A percentile compares a stretch with the other conserved stretches of the same genome.
Conservation (phyloP, 2,329 filamentous ascomycete genomes). For the Claviceps digitariae region DNA sequence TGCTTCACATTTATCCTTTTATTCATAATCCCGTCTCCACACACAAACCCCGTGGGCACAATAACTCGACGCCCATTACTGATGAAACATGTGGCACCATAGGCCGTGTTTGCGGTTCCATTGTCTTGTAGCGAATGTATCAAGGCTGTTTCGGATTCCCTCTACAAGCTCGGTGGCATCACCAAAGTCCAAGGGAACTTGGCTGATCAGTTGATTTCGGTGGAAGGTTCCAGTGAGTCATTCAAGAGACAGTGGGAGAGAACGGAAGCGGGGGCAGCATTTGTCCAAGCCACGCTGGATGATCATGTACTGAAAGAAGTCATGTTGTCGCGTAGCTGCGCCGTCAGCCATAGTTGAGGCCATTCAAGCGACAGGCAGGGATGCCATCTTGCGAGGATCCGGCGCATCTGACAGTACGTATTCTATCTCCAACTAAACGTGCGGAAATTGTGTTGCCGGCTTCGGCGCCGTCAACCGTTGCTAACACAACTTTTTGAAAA, state of each 20-base stretch:
- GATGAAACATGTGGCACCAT: constrained; percentile 21
- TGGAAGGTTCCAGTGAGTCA: constrained; percentile 63
- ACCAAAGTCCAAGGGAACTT: constrained; percentile 71
- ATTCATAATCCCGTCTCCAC: background rate
- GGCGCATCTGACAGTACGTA: constrained; percentile 70
- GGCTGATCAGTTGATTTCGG: constrained; percentile 66
- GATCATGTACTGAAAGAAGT: background rate
- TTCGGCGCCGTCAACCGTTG: background rate
- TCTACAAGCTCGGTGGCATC: constrained; percentile 68
- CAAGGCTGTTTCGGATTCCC: constrained; percentile 66
- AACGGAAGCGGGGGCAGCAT: constrained; percentile 5
- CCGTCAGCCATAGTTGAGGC: constrained; percentile 81
- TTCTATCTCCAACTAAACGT: background rate
- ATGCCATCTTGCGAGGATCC: constrained; percentile 86
- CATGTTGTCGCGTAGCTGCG: constrained; percentile 39
- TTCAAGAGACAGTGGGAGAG: constrained; percentile 20
- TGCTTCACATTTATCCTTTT: background rate
- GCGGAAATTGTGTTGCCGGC: background rate
- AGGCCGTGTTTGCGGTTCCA: constrained; percentile 92
- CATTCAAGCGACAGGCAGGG: constrained; percentile 79
- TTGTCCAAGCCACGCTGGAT: background rate
- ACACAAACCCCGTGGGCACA: constrained; percentile 7
- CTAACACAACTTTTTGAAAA: constrained; percentile 6
- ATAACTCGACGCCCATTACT: constrained; percentile 9
- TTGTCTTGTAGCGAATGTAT: constrained; percentile 85